phyloP scores from a whole-genome alignment of 2,329 filamentous ascomycete species.

The Calonectria pauciramosa region DNA sequence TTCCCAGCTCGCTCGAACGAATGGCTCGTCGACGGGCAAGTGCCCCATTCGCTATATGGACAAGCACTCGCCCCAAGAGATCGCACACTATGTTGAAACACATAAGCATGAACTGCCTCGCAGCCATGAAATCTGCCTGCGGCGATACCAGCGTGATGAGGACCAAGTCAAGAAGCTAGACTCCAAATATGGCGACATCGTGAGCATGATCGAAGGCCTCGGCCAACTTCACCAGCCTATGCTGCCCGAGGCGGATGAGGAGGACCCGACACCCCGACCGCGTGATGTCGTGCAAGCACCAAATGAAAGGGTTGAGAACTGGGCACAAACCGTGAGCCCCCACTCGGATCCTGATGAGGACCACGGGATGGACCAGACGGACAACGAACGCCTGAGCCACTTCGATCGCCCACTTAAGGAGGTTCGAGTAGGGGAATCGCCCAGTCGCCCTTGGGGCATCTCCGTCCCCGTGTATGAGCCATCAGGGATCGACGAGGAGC shows the following conservation, averaged over 20 bases:
- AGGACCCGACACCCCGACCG: constrained; percentile 57
- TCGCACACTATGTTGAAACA: constrained; percentile 92
- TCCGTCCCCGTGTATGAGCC: constrained; percentile 75
- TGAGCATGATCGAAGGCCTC: constrained; percentile 94
- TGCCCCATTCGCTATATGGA: constrained; percentile 95
- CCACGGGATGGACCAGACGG: constrained; percentile 49
- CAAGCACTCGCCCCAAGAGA: constrained; percentile 92
- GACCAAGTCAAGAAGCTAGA: constrained; percentile 89
- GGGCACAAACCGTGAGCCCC: constrained; percentile 83
- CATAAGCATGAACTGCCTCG: constrained; percentile 96
- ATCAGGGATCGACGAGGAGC: constrained; percentile 52
- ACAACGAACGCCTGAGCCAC: constrained; percentile 75
- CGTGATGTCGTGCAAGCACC: constrained; percentile 66
- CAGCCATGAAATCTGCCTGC: constrained; percentile 93
- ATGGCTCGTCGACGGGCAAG: constrained; percentile 69
- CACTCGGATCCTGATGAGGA: constrained; percentile 55
- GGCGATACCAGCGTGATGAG: constrained; percentile 89
- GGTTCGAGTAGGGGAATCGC: constrained; percentile 92
- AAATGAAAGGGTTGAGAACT: constrained; percentile 83
- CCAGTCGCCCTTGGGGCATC: constrained; percentile 94
- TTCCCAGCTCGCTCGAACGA: constrained; percentile 65
- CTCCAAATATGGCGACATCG: constrained; percentile 92
- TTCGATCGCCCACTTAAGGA: constrained; percentile 91
- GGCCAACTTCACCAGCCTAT: constrained; percentile 90
- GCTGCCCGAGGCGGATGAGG: constrained; percentile 72